Evolutionary conservation across 2,329 filamentous ascomycete species (phyloP).

Genomic region (Cercospora janseana): DNA sequence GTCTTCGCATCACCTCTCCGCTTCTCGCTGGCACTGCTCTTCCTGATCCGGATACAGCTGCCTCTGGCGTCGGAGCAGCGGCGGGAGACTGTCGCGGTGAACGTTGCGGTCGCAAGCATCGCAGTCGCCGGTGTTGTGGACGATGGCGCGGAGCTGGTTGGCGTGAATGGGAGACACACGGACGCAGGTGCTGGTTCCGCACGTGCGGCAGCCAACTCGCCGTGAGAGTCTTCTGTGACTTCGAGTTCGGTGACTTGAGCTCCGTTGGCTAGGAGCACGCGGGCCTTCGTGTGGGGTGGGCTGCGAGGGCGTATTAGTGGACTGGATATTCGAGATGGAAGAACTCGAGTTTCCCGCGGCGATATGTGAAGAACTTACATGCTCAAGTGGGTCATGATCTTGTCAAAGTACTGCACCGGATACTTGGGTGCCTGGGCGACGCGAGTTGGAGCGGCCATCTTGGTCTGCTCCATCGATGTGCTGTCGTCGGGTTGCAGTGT

Average conservation of each 20-base stretch:
- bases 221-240: neutral
- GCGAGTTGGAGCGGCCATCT: neutral
- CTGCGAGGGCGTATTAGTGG: neutral
- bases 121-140: neutral
- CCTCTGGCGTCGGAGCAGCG: no score
- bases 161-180: neutral
- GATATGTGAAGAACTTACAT: neutral
- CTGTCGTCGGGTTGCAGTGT: neutral
- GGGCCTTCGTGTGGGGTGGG: neutral
- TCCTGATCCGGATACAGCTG: no score
- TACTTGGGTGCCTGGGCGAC: neutral
- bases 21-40: no score
- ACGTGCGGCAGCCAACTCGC: neutral
- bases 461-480: neutral
- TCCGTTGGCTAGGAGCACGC: neutral
- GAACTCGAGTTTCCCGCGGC: no score
- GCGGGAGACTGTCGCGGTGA: no score
- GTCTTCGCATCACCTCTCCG: no score
- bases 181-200: neutral
- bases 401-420: neutral
- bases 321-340: no score
- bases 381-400: neutral
- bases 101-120: neutral
- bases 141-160: neutral
- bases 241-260: neutral